Conservation (phyloP, 2,329 filamentous ascomycete genomes). For the Scortechinia acanthostroma region DNA sequence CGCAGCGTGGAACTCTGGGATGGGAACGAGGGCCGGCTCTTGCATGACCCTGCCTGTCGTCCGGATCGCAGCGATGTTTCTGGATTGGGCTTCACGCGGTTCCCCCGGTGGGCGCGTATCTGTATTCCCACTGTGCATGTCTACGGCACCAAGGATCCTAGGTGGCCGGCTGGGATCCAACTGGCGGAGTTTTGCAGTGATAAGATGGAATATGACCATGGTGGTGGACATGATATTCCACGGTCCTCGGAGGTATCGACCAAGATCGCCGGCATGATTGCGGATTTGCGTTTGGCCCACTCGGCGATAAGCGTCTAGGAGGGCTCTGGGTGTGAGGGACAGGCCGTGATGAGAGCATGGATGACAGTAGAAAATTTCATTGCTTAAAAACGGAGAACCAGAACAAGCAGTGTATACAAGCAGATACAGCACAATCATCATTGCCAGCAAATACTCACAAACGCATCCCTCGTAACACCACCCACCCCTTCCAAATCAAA, state of each 20-base stretch:
- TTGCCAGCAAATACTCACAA: constrained; percentile 59
- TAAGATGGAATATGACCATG: constrained; percentile 24
- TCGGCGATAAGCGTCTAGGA: too few relatives aligned
- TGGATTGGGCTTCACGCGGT: too few relatives aligned
- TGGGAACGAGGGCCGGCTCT: too few relatives aligned
- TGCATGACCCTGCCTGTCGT: too few relatives aligned
- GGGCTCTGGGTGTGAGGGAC: too few relatives aligned
- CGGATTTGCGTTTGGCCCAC: too few relatives aligned
- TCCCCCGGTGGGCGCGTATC: constrained; percentile 17
- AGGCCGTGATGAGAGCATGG: not conserved
- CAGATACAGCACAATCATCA: too few relatives aligned
- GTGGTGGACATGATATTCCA: constrained; percentile 32
- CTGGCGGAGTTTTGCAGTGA: constrained; percentile 20
- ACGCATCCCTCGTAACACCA: constrained; percentile 56
- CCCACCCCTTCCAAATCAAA: constrained; percentile 62
- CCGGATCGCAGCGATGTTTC: too few relatives aligned
- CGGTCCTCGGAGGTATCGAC: constrained; percentile 17
- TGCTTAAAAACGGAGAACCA: too few relatives aligned
- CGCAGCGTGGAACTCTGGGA: too few relatives aligned
- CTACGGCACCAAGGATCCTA: constrained; percentile 27
- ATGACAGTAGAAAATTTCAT: not conserved
- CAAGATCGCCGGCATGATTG: too few relatives aligned
- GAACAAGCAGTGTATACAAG: too few relatives aligned
- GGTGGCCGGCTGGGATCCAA: constrained; percentile 23
- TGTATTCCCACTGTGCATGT: constrained; percentile 29